Evolutionary conservation across 441 rosid genomes (phyloP), one percentile per base, ranked within the genome.

Genomic region (Syzygium syzygioides): DNA sequence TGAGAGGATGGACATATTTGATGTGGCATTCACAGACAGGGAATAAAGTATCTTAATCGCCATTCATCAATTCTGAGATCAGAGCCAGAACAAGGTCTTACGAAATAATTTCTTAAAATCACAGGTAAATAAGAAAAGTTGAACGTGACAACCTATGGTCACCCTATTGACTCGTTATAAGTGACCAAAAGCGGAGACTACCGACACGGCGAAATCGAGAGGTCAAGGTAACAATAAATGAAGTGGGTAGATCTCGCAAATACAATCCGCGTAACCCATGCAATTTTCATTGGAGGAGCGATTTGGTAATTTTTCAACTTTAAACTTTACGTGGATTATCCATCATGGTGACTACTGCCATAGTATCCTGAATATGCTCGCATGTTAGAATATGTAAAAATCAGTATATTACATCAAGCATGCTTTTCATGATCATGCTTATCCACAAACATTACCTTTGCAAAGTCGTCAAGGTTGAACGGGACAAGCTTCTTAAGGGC

Each of bases 401-500:
- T 41, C 50, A 71, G 50, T 71, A 37, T 71, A 20, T 76, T 41
- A 71, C 80, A 34, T 71, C 6, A 37, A 76, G 23, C 26, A 41
- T 76, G 83, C 80, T 68, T 68, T 34, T 34, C 14, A 68, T 34
- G 80, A 11, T 41, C 50, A 34, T 68, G 26, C n/a, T 76, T 76
- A 37, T 83, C 79, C 14, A 89, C 37, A 54, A 85, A 88, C 90
- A 64, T 64, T 91, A 98, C 99, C 97, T 95, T 94, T 89, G 93
- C 97, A 62, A 98, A 94, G 32, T 96, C 98, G 90, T 96, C 96
- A 66, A 95, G 92, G 91, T 91, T 92, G 90, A 32, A 91, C 18
- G 98, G 96, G 90, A 93, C 91, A 90, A 97, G 96, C 92, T 96
- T 96, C 94, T 92, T 94, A 76, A 98, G 91, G 85, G 98, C 98